Evolutionary conservation across 2,329 filamentous ascomycete species (phyloP).

Genomic region (Neoscytalidium dimidiatum): DNA sequence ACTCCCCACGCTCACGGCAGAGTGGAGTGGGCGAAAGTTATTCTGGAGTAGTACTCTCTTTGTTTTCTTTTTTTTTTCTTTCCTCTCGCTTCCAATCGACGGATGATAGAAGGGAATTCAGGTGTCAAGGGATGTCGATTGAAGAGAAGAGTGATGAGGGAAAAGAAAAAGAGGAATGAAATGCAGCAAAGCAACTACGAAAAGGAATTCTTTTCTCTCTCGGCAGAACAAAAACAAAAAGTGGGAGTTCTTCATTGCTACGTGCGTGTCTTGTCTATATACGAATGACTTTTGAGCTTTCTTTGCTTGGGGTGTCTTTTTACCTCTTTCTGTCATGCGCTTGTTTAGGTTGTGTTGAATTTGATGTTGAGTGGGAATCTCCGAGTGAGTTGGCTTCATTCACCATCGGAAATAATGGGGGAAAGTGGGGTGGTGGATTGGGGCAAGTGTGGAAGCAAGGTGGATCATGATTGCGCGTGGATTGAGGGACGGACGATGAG

Average conservation of each 20-base stretch:
- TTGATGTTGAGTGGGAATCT: no score
- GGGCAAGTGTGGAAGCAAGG: no score
- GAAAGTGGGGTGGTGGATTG: no score
- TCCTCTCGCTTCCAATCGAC: neutral
- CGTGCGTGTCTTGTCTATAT: no score
- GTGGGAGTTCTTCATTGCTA: neutral
- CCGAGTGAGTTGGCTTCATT: no score
- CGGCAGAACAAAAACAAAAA: neutral
- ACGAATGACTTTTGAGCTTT: no score
- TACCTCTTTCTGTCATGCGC: neutral
- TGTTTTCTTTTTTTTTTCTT: neutral
- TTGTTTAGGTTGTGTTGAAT: neutral
- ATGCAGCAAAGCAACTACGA: neutral
- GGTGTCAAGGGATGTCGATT: neutral
- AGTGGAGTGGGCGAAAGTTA: neutral
- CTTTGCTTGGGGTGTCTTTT: neutral
- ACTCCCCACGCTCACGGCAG: neutral
- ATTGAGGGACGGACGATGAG: no score
- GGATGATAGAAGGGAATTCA: neutral
- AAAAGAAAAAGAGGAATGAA: neutral
- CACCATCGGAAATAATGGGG: no score
- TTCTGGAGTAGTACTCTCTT: neutral
- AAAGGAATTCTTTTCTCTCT: neutral
- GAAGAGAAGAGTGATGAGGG: neutral
- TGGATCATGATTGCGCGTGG: no score